Evolutionary conservation across 352 stramenopile genomes (phyloP).

Genomic region (Nothophytophthora sp.): DNA sequence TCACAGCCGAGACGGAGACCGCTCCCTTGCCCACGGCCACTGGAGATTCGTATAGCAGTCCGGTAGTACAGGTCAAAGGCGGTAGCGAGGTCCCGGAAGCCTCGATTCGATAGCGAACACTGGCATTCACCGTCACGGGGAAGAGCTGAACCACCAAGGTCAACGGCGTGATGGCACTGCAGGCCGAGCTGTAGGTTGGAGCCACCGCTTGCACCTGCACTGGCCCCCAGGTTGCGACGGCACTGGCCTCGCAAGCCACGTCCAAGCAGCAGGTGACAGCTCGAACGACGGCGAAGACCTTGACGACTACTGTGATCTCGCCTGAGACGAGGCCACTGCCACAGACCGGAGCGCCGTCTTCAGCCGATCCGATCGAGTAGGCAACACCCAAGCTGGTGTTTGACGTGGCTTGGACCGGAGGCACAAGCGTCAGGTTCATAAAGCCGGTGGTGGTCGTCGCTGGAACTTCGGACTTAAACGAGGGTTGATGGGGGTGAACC

Average conservation of each 20-base stretch:
- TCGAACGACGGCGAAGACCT: constrained; percentile 46
- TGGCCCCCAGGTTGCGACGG: constrained; percentile 27
- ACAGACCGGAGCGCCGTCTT: constrained; percentile 4
- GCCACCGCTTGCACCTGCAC: constrained; percentile 27
- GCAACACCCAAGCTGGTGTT: constrained; percentile 21
- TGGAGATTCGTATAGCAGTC: constrained; percentile 28
- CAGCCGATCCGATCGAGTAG: constrained; percentile 21
- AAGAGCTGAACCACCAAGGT: constrained; percentile 28
- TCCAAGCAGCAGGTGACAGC: constrained; percentile 54
- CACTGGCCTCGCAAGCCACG: constrained; percentile 27
- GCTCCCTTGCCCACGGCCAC: constrained; percentile 26
- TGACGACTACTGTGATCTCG: constrained; percentile 19
- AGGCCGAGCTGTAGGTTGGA: constrained; percentile 28
- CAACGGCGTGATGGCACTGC: constrained; percentile 33
- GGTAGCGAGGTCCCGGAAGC: neutral
- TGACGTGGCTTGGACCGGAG: neutral
- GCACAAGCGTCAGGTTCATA: constrained; percentile 46
- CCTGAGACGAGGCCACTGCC: constrained; percentile 5
- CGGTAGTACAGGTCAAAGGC: constrained; percentile 29
- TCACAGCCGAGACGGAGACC: constrained; percentile 43
- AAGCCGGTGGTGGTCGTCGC: constrained; percentile 44
- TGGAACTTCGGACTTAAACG: constrained; percentile 31
- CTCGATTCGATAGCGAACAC: constrained; percentile 31
- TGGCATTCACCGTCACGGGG: constrained; percentile 27
- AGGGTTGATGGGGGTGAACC: constrained; percentile 40